A percentile compares a stretch with the other conserved stretches of the same genome.
phyloP scores from a whole-genome alignment of 139 green algal species.

The Chlamydomonas sphaeroides region DNA sequence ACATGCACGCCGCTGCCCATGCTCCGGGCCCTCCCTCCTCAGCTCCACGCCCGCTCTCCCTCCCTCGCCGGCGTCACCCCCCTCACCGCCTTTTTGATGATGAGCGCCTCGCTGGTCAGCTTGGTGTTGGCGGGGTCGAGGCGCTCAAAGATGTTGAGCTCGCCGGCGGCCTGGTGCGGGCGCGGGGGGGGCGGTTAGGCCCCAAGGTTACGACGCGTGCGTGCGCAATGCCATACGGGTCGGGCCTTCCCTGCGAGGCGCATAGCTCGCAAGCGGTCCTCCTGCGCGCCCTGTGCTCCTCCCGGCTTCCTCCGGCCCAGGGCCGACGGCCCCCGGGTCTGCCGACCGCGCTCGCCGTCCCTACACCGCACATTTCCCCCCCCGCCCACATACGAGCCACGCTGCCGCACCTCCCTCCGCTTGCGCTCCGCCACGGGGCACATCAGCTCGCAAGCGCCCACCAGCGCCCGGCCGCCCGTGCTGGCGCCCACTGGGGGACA shows the following conservation, averaged over 20 bases:
- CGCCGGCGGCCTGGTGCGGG: conserved; percentile 29
- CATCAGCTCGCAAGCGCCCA: conserved; percentile 74
- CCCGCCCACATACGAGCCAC: no score
- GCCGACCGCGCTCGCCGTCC: no score
- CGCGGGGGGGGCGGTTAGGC: neutral
- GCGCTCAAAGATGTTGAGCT: conserved; percentile 79
- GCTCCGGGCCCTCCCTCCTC: no score
- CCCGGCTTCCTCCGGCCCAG: no score
- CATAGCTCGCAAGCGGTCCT: neutral
- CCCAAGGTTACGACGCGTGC: no score
- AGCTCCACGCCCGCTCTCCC: no score
- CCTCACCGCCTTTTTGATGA: conserved; percentile 82
- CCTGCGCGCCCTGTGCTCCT: neutral
- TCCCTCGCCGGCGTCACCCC: no score
- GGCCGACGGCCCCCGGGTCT: neutral
- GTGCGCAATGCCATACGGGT: no score
- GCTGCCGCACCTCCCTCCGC: conserved; percentile 37
- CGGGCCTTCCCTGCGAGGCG: no score
- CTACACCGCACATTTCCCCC: neutral
- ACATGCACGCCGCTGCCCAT: no score
- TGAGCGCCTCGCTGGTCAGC: conserved; percentile 59
- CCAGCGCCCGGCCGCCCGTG: conserved; percentile 1
- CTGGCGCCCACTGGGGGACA: neutral
- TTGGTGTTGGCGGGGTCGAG: conserved; percentile 49
- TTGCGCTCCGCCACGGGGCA: conserved; percentile 71